Conservation (phyloP, 2,329 filamentous ascomycete genomes). For the Sporothrix brunneoviolacea region DNA sequence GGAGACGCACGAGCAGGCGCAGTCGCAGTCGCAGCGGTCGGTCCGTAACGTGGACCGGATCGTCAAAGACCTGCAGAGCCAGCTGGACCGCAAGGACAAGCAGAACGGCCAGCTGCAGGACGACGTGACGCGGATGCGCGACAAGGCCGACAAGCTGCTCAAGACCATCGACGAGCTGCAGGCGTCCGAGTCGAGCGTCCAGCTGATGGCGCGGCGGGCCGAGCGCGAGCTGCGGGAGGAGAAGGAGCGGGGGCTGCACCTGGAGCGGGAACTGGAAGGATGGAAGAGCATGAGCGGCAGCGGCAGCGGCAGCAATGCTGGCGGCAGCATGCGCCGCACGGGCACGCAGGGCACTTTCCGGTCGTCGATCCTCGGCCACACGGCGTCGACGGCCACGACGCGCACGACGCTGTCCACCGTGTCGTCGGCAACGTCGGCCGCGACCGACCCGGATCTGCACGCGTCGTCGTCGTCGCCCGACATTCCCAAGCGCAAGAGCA, state of each 20-base stretch:
- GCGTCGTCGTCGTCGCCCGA: constrained; percentile 40
- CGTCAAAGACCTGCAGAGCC: constrained; percentile 85
- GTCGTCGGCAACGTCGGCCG: constrained; percentile 34
- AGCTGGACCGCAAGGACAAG: constrained; percentile 91
- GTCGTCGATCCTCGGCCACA: constrained; percentile 14
- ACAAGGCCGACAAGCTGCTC: constrained; percentile 85
- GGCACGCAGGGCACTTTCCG: constrained; percentile 28
- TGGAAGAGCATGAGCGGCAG: constrained; percentile 59
- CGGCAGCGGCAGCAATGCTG: constrained; percentile 22
- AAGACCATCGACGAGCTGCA: constrained; percentile 91
- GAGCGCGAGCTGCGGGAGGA: constrained; percentile 89
- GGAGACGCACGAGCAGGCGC: constrained; percentile 72
- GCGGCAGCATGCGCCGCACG: constrained; percentile 52
- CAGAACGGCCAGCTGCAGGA: constrained; percentile 73
- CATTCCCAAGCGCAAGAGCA: constrained; percentile 59
- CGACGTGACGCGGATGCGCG: constrained; percentile 76
- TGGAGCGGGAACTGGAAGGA: constrained; percentile 84
- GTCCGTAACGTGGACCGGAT: constrained; percentile 89
- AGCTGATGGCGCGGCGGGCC: constrained; percentile 74
- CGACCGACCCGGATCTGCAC: constrained; percentile 1
- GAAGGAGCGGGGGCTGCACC: constrained; percentile 67
- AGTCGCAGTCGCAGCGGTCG: constrained; percentile 74
- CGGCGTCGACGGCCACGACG: constrained; percentile 16
- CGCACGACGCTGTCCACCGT: constrained; percentile 24
- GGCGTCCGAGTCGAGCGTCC: constrained; percentile 71